Evolutionary conservation across 2,329 filamentous ascomycete species (phyloP), one percentile per base, ranked within the genome.

Genomic region (Xylaria sp.): DNA sequence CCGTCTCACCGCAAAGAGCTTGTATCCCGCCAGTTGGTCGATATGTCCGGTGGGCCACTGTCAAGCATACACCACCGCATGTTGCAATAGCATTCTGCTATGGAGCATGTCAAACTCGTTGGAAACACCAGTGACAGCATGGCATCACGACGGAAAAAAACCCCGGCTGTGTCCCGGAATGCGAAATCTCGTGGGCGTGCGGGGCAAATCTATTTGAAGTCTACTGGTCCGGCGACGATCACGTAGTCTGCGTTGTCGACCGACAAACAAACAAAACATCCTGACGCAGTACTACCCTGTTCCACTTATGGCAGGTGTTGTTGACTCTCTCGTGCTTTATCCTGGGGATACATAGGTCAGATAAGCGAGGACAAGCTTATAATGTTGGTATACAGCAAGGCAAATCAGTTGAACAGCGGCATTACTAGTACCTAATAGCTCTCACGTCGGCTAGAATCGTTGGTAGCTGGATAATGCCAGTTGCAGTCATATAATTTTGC

Each of bases 361-460:
- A 61, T 65, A 65, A 61, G 65, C 65, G 51, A 64, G 51, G 45
- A 27, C 42, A 20, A 53, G 60, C 49, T 49, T 60, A 33, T 49
- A 39, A 39, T 20, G 44, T 25, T 33, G 45, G 42, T 25, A 33
- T 61, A 44, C 53, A 29, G 15, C 10, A 39, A 17, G 15, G 36
- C 13, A 20, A 9, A 51, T 36, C 17, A 51, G 10, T 36, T 5
- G 22, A 53, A 22, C 31, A 53, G 31, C 22, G 31, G 29, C 29
- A n/a, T 36, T 22, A 17, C n/a, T 3, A 27, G 15, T n/a, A 50
- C 27, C 11, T 25, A 42, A 36, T 36, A 22, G 25, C 39, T 47
- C 55, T 29, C 33, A 22, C 39, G 31, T 57, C 38, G 4, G 54
- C 54, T 27, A 33, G 25, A 47, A 36, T 47, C 27, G 29, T 44